Percentiles rank a stretch among this genome's conserved stretches.
Conservation (phyloP, 192 early-diverging fungal species). For the Lobulomyces angularis region DNA sequence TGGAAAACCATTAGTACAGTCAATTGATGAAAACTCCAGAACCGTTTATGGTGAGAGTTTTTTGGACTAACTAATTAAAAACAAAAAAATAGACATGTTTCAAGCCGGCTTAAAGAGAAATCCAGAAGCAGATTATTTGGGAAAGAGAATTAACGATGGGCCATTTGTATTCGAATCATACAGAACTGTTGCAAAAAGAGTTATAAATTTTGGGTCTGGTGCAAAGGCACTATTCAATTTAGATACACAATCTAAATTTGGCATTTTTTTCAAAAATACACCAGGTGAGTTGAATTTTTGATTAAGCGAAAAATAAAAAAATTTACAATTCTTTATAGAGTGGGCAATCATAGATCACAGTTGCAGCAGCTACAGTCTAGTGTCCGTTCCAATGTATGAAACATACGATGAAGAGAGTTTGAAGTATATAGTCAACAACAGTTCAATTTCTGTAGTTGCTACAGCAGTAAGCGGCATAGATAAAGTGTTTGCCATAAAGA, state of each 20-base stretch:
- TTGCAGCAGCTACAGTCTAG: conserved; percentile 6
- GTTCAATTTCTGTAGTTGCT: conserved; percentile 59
- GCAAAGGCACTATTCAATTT: no score
- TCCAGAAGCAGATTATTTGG: conserved; percentile 13
- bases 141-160: conserved; percentile 12
- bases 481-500: no score
- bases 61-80: not conserved
- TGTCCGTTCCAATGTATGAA: conserved; percentile 73
- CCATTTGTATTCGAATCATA: conserved; percentile 23
- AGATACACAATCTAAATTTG: no score
- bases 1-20: conserved; percentile 6
- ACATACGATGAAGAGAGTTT: conserved; percentile 77
- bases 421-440: conserved; percentile 75
- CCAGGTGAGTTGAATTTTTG: no score
- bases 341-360: no score
- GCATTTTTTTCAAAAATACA: conserved; percentile 15
- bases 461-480: no score
- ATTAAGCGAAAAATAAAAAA: no score
- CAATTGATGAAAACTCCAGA: not conserved
- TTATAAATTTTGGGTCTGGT: conserved; percentile 25
- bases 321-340: no score
- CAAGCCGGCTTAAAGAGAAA: conserved; percentile 13
- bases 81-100: conserved; percentile 17
- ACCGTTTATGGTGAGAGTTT: conserved; percentile 26
- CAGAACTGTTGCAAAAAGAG: conserved; percentile 15